phyloP scores from a whole-genome alignment of 208 protist genomes.

The Leishmania major region DNA sequence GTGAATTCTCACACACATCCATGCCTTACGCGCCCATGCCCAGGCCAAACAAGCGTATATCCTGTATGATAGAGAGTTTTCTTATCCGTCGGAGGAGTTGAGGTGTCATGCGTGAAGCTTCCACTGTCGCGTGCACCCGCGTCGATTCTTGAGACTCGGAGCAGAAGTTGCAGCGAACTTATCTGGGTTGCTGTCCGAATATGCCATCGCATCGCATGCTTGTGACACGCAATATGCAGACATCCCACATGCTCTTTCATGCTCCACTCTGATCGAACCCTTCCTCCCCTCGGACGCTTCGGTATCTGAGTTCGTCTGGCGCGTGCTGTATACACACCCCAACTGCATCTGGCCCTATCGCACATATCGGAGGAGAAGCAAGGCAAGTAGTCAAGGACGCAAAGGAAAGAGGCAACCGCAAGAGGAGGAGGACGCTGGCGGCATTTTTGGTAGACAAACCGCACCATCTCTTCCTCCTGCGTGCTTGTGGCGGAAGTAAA shows the following conservation, averaged over 20 bases:
- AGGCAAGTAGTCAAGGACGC: background rate
- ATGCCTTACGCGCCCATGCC: background rate
- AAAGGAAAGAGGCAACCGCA: no score
- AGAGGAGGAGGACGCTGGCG: background rate
- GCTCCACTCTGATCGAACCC: background rate
- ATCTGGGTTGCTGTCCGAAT: background rate
- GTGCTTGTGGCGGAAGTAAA: background rate
- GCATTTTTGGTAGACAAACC: background rate
- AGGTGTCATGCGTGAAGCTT: background rate
- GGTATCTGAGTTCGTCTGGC: background rate
- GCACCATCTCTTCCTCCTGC: background rate
- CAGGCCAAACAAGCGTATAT: background rate
- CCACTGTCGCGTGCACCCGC: background rate
- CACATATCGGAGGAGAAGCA: background rate
- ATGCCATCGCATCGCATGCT: no score
- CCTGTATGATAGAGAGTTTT: background rate
- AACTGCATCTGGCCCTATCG: background rate
- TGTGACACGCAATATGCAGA: background rate
- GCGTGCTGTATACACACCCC: background rate
- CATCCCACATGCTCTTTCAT: background rate
- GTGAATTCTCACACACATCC: background rate
- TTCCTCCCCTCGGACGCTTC: background rate
- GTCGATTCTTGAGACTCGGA: background rate
- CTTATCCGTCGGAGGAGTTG: background rate
- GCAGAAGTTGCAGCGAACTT: background rate